Conservation (phyloP, 2,329 filamentous ascomycete species). For the Nothophoma quercina region DNA sequence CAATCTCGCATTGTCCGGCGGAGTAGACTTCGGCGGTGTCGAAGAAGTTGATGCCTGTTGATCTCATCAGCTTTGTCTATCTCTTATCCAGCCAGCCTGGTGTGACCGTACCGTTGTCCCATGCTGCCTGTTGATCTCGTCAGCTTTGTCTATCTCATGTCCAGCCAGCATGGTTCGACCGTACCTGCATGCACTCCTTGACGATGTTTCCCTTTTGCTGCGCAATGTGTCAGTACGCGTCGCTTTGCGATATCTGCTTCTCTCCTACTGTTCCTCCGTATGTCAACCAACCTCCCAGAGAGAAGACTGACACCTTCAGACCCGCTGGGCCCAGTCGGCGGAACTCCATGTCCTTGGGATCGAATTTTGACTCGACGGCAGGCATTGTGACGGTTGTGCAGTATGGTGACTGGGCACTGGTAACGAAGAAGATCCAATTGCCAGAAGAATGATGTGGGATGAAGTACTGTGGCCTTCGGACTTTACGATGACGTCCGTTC, state of each 20-base stretch:
- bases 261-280: slow-evolving; percentile 56
- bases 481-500: slow-evolving; percentile 5
- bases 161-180: too few relatives aligned
- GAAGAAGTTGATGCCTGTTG: slow-evolving; percentile 61
- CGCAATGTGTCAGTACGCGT: not conserved
- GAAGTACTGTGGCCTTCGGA: not conserved
- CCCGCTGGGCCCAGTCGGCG: slow-evolving; percentile 44
- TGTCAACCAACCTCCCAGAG: slow-evolving; percentile 56
- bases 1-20: slow-evolving; percentile 67
- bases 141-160: too few relatives aligned
- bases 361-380: slow-evolving; percentile 56
- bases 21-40: slow-evolving; percentile 63
- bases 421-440: not conserved
- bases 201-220: slow-evolving; percentile 50
- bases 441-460: not conserved
- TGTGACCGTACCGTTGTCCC: slow-evolving; percentile 58
- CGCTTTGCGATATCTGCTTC: not conserved
- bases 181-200: slow-evolving; percentile 61
- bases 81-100: too few relatives aligned
- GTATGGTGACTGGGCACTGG: not conserved
- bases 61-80: too few relatives aligned
- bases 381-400: slow-evolving; percentile 33
- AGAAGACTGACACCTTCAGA: slow-evolving; percentile 60
- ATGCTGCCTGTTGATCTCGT: too few relatives aligned
- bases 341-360: slow-evolving; percentile 58